Base-by-base conservation (phyloP, 345 rosid species). In the Salix caprea region DNA sequence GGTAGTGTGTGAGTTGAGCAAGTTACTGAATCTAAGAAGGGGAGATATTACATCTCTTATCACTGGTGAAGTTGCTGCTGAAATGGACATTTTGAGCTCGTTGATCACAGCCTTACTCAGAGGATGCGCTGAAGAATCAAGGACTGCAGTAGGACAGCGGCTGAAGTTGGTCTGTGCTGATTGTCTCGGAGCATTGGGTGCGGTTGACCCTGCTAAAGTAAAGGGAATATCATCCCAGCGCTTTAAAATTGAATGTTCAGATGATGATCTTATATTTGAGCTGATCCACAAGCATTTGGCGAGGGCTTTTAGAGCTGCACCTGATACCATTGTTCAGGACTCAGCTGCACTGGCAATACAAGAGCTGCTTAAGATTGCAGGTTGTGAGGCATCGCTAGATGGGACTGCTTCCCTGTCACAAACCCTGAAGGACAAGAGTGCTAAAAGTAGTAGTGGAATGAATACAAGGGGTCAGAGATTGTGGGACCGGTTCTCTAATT, bases 281-380 rank as follows among this genome's bases (percentile, higher is more conserved):
- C 89, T 95, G 81, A 95, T 95, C 66, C 89, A 95, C 86, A 93
- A 90, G 82, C 97, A 93, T 76, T 83, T 95, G 78, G 94, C 93
- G 46, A 88, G 97, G 89, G 97, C 98, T 81, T 95, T 95, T 85
- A 91, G 99, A 89, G 94, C 99, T 83, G 97, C 98, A 52, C 96
- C 96, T 75, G 97, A 95, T 85, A 91, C 99, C 32, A 73, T 88
- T 65, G 78, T 93, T 80, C 99, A 95, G 84, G 99, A 95, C 86
- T 91, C 98, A 28, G 96, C 98, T 82, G 99, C 99, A 76, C 86
- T 95, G 87, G 99, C 99, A 56, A 95, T 95, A 87, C 99, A 95
- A 77, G 98, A 95, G 82, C 85, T 93, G 85, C 88, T 95, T 67
- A 91, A 95, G 87, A 86, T 95, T 84, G 98, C 98, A 74, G 99